A percentile compares a stretch with the other conserved stretches of the same genome.
These are phyloP conservation scores for Boletus vinaceobasis DNA, from an alignment of 768 basidiomycete species.

Conservation along the genomic window DNA sequence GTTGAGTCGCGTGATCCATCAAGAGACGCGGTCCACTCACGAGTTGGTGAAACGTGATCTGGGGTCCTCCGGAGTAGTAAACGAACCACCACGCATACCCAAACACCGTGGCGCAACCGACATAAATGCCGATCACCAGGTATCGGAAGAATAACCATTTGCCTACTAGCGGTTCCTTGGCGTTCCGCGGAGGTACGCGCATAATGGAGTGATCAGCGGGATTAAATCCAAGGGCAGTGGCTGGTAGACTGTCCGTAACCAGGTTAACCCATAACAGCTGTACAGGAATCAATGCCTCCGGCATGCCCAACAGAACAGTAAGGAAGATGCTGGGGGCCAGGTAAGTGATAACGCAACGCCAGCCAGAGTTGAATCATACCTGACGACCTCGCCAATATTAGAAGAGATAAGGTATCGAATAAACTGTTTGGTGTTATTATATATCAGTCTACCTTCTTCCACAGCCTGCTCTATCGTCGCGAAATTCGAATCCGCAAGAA, in stretches of 20 bases:
- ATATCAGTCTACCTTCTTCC: conserved; percentile 95
- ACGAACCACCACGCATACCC: conserved; percentile 99
- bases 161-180: conserved; percentile 86
- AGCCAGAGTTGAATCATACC: conserved; percentile 28
- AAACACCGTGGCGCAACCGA: conserved; percentile 92
- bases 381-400: conserved; percentile 97
- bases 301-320: conserved; percentile 97
- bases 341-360: not conserved
- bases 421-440: conserved; percentile 99
- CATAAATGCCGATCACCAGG: conserved; percentile 89
- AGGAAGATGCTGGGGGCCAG: conserved; percentile 76
- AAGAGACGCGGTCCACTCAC: conserved; percentile 47
- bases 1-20: conserved; percentile 2
- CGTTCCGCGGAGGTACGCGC: conserved; percentile 88
- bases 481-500: conserved; percentile 95
- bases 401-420: conserved; percentile 98
- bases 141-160: conserved; percentile 97
- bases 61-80: conserved; percentile 84
- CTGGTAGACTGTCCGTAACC: conserved; percentile 94
- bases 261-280: conserved; percentile 99
- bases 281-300: conserved; percentile 97
- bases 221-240: conserved; percentile 97
- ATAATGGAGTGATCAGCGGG: conserved; percentile 96
- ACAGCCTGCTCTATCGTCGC: conserved; percentile 95
- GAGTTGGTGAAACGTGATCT: conserved; percentile 90